phyloP scores from a whole-genome alignment of 2,329 filamentous ascomycete genomes.

The Rhexocercosporidium sp. region DNA sequence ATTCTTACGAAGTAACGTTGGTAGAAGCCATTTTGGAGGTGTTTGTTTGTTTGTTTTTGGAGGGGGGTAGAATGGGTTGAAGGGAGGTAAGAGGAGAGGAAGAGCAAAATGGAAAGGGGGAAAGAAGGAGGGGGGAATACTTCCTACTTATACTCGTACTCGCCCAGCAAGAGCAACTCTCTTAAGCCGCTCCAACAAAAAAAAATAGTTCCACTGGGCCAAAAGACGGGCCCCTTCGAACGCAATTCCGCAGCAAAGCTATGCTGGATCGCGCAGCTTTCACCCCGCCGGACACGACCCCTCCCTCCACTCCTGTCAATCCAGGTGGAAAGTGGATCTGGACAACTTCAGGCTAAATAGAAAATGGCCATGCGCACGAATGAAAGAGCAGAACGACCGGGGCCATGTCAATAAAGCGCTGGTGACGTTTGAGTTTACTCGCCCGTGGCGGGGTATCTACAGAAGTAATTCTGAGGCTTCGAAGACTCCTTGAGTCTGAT shows the following conservation, averaged over 20 bases:
- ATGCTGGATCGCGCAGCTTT: constrained; percentile 13
- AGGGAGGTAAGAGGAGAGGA: not conserved
- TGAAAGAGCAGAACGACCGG: constrained; percentile 12
- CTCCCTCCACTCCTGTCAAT: constrained; percentile 8
- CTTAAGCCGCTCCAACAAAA: not conserved
- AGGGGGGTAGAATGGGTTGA: not conserved
- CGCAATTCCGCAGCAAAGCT: constrained; percentile 6
- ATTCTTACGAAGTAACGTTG: constrained; percentile 40
- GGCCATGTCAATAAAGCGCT: not conserved
- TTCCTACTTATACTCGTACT: constrained; percentile 27
- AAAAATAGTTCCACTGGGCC: constrained; percentile 15
- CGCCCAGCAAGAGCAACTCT: not conserved
- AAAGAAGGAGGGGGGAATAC: constrained; percentile 16
- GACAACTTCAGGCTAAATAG: constrained; percentile 25
- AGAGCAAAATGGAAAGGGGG: not conserved
- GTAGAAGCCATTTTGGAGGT: constrained; percentile 40
- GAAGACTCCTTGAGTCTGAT: not conserved
- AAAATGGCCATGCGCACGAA: constrained; percentile 32
- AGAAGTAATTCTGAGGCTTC: not conserved
- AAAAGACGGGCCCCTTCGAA: constrained; percentile 10
- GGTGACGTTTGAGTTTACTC: not conserved
- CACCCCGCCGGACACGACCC: constrained; percentile 5
- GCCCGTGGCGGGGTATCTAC: not conserved
- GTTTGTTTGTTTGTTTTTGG: too few relatives aligned
- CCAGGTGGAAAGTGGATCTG: not conserved